A percentile compares a stretch with the other conserved stretches of the same genome.
Evolutionary conservation across 1,284 basidiomycete species (phyloP).

Genomic region (Ceratobasidium sp.): DNA sequence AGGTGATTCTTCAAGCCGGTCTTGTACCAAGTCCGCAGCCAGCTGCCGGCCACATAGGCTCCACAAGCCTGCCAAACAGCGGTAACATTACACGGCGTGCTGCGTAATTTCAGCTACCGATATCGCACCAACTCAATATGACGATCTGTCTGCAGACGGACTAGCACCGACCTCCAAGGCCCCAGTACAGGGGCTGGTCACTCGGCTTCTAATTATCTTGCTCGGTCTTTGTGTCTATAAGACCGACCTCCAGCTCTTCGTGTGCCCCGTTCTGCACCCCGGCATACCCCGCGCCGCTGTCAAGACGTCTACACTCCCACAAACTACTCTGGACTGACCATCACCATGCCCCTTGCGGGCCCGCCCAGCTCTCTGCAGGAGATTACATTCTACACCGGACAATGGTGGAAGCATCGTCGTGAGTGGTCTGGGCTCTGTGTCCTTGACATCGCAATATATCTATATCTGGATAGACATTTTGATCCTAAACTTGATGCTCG

Average conservation of each 20-base stretch:
- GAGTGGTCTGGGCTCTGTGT: background rate
- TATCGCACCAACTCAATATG: too few relatives aligned
- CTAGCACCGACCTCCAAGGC: too few relatives aligned
- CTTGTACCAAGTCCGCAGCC: too few relatives aligned
- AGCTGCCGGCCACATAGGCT: too few relatives aligned
- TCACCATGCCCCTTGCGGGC: slow-evolving; percentile 20
- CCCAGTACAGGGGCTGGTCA: too few relatives aligned
- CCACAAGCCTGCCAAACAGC: too few relatives aligned
- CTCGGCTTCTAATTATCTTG: too few relatives aligned
- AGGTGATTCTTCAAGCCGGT: too few relatives aligned
- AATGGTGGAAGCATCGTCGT: slow-evolving; percentile 35
- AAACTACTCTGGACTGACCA: background rate
- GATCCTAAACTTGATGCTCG: slow-evolving; percentile 49
- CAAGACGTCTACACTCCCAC: background rate
- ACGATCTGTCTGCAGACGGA: too few relatives aligned
- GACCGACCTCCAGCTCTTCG: background rate
- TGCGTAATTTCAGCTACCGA: too few relatives aligned
- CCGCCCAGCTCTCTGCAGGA: slow-evolving; percentile 18
- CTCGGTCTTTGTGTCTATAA: background rate
- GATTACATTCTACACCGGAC: slow-evolving; percentile 17
- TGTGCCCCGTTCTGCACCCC: background rate
- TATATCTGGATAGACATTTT: slow-evolving; percentile 28
- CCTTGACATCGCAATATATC: background rate
- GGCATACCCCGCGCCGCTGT: background rate
- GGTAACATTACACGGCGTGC: too few relatives aligned